Evolutionary conservation across 345 rosid species (phyloP), one percentile per base, ranked within the genome.

Genomic region (Barbarea vulgaris): DNA sequence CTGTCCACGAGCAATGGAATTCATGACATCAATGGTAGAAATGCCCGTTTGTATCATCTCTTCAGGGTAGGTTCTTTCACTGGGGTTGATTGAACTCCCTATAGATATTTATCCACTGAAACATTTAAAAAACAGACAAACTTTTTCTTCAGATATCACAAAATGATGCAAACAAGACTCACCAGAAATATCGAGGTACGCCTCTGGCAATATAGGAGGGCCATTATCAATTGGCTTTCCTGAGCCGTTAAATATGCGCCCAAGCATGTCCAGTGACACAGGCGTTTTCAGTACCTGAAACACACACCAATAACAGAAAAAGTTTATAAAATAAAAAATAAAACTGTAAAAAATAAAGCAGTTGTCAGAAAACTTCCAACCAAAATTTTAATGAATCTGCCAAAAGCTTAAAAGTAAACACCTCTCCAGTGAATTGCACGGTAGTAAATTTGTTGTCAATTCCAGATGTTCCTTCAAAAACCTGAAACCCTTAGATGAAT

Each of bases 191-290:
- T 95, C 99, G 76, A 95, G 85, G 84, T 92, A 95, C 12, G 98
- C 97, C 88, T 95, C 99, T 0, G 98, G 99, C 80, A 95, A 81
- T 58, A 95, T 92, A 60, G 97, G 94, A 37, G 99, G 99, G 36
- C 99, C 99, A 76, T 95, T 95, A 79, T 95, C 99, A 72, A 95
- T 95, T 69, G 99, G 98, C 80, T 92, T 95, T 58, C 99, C 99
- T 67, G 99, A 95, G 76, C 99, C 99, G 85, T 95, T 95, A 75
- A 95, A 95, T 51, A 95, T 92, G 70, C 98, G 96, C 17, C 99
- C 99, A 81, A 95, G 98, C 99, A 95, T 95, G 85, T 95, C 99
- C 85, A 84, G 19, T 30, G 99, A 92, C 47, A 95, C 99, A 17
- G 98, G 99, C 42, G 99, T 92, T 77, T 95, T 95, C 83, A 95